Percentiles rank a stretch among this genome's conserved stretches.
phyloP scores from a whole-genome alignment of 139 green algal species.

The Micractinium sp. region DNA sequence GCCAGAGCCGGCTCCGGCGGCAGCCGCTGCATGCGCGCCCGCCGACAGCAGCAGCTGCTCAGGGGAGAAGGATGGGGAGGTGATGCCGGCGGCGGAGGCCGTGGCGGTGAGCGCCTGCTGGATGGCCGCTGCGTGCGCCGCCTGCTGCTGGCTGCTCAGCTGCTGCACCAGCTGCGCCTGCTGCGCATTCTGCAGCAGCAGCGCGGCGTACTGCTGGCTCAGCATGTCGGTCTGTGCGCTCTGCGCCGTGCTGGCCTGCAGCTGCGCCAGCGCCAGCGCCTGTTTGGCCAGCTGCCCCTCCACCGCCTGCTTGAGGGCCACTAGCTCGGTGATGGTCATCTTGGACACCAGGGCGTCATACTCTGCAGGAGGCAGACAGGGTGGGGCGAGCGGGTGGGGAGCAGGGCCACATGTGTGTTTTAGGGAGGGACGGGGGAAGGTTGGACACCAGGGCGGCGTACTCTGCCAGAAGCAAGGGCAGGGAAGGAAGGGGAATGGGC shows the following conservation, averaged over 20 bases:
- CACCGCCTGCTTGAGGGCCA: constrained; percentile 23
- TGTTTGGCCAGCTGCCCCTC: constrained; percentile 27
- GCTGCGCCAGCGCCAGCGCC: constrained; percentile 12
- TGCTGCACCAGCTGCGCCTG: constrained; percentile 34
- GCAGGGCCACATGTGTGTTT: no score
- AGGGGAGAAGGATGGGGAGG: not conserved
- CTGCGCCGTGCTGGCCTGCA: not conserved
- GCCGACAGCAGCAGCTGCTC: constrained; percentile 9
- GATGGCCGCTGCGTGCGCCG: constrained; percentile 19
- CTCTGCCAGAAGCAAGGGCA: no score
- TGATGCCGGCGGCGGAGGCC: not conserved
- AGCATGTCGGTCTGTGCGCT: not conserved
- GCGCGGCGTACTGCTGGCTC: constrained; percentile 17
- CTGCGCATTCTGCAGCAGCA: constrained; percentile 26
- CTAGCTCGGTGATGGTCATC: constrained; percentile 16
- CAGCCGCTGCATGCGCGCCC: not conserved
- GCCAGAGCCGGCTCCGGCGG: not conserved
- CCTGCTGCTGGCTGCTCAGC: constrained; percentile 17
- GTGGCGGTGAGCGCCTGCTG: constrained; percentile 27
- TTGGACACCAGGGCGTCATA: constrained; percentile 1
- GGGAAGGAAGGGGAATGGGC: no score
- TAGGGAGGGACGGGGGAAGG: not conserved
- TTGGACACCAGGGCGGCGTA: no score
- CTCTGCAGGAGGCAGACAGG: not conserved
- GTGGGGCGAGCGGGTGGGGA: not conserved